These are phyloP conservation scores for Botryococcus braunii DNA, from an alignment of 163 green algal genomes.

Conservation along the genomic window DNA sequence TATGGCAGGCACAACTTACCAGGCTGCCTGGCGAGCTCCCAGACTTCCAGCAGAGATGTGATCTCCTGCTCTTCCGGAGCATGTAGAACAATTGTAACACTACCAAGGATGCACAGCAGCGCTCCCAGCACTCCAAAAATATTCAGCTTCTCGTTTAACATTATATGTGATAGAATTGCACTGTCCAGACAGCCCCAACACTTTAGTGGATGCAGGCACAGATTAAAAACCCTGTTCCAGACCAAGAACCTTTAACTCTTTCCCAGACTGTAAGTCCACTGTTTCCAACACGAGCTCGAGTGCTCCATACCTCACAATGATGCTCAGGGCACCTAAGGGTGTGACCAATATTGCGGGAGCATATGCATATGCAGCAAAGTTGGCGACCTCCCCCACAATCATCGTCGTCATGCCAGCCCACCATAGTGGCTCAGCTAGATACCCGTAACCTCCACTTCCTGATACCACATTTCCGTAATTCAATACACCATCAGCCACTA, in stretches of 20 bases:
- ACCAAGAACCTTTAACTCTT: neutral
- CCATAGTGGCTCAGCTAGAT: constrained; percentile 90
- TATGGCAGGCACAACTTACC: constrained; percentile 27
- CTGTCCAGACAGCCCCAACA: constrained; percentile 30
- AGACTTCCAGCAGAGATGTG: constrained; percentile 73
- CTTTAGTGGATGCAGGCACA: neutral
- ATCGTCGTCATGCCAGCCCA: constrained; percentile 88
- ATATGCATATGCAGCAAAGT: constrained; percentile 97
- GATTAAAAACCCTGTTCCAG: too few species aligned
- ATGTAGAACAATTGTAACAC: constrained; percentile 85
- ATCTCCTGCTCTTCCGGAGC: constrained; percentile 76
- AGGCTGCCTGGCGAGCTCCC: constrained; percentile 74
- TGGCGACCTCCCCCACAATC: constrained; percentile 84
- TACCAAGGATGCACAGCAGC: constrained; percentile 85
- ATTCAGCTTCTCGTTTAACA: constrained; percentile 89
- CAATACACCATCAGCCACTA: too few species aligned
- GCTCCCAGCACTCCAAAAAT: constrained; percentile 88
- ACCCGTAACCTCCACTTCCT: constrained; percentile 85
- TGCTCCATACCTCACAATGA: constrained; percentile 88
- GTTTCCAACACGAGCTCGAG: neutral
- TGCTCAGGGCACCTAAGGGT: constrained; percentile 78
- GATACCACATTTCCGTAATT: too few species aligned
- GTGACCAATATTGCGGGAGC: constrained; percentile 92
- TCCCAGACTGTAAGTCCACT: neutral
- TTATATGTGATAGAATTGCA: constrained; percentile 82